Evolutionary conservation across 2,329 filamentous ascomycete genomes (phyloP).

Genomic region (Aspergillus pseudonomiae): DNA sequence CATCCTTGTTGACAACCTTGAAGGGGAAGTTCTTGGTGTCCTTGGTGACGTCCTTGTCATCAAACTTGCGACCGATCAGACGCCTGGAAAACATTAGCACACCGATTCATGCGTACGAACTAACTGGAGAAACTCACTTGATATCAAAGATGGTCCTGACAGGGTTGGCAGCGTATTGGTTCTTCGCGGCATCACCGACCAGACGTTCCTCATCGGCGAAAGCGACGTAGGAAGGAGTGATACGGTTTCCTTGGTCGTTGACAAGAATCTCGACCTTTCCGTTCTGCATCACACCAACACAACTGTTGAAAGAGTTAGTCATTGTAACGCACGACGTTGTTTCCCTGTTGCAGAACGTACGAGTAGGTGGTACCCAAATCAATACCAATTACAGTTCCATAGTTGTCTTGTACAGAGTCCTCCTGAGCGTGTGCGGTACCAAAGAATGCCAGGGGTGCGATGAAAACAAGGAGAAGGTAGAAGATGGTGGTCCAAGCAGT

Average conservation of each 20-base stretch:
- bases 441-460: slow-evolving; percentile 81
- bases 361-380: slow-evolving; percentile 87
- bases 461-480: slow-evolving; percentile 88
- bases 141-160: slow-evolving; percentile 76
- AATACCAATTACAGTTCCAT: slow-evolving; percentile 90
- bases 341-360: slow-evolving; percentile 25
- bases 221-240: slow-evolving; percentile 91
- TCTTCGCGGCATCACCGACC: slow-evolving; percentile 96
- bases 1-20: slow-evolving; percentile 86
- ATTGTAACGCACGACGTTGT: background rate
- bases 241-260: slow-evolving; percentile 97
- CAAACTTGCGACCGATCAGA: slow-evolving; percentile 81
- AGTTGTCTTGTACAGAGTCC: slow-evolving; percentile 71
- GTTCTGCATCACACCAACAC: slow-evolving; percentile 94
- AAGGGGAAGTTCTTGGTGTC: slow-evolving; percentile 99
- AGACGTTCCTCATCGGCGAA: slow-evolving; percentile 97
- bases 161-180: slow-evolving; percentile 84
- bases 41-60: slow-evolving; percentile 82
- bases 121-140: slow-evolving; percentile 66
- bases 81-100: slow-evolving; percentile 56
- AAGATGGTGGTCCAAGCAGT: slow-evolving; percentile 81
- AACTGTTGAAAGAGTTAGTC: slow-evolving; percentile 58
- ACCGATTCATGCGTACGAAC: background rate
- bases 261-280: slow-evolving; percentile 94
- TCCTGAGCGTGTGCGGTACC: slow-evolving; percentile 72